Evolutionary conservation across 2,329 filamentous ascomycete genomes (phyloP).

Genomic region (Hyphodiscus sp.): DNA sequence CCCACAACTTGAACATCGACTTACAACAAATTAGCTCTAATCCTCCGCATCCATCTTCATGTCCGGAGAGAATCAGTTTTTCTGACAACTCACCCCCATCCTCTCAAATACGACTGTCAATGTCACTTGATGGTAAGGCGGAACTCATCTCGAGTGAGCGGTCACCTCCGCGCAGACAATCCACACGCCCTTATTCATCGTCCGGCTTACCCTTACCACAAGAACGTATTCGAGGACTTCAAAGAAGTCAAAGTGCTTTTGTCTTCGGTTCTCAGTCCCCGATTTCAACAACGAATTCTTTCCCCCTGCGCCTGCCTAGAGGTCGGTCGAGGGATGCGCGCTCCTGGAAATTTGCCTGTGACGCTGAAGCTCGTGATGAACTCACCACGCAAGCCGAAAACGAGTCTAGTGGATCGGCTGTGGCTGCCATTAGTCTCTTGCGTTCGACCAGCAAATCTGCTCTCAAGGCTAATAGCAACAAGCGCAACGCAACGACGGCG

Average conservation of each 20-base stretch:
- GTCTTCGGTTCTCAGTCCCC: slow-evolving; percentile 51
- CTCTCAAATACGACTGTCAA: slow-evolving; percentile 62
- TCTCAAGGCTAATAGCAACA: slow-evolving; percentile 49
- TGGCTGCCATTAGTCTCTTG: slow-evolving; percentile 74
- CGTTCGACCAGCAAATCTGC: slow-evolving; percentile 59
- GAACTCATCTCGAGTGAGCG: slow-evolving; percentile 67
- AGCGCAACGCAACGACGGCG: slow-evolving; percentile 51
- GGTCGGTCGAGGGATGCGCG: slow-evolving; percentile 81
- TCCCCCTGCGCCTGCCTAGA: slow-evolving; percentile 49
- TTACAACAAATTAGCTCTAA: slow-evolving; percentile 16
- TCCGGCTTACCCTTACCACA: slow-evolving; percentile 35
- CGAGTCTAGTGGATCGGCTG: slow-evolving; percentile 71
- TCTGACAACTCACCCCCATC: slow-evolving; percentile 16
- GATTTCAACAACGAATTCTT: slow-evolving; percentile 34
- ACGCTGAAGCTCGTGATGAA: slow-evolving; percentile 71
- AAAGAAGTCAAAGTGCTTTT: slow-evolving; percentile 66
- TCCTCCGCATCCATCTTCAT: slow-evolving; percentile 23
- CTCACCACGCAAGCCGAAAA: slow-evolving; percentile 75
- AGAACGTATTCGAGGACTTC: slow-evolving; percentile 46
- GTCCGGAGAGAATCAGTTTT: slow-evolving; percentile 23
- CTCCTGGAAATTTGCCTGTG: slow-evolving; percentile 87
- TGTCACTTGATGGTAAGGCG: slow-evolving; percentile 87
- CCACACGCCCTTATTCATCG: slow-evolving; percentile 39
- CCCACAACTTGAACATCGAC: background rate
- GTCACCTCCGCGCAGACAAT: slow-evolving; percentile 53